A percentile compares a stretch with the other conserved stretches of the same genome.
These are phyloP conservation scores for Suillus subluteus DNA, from an alignment of 768 basidiomycete species.

Conservation along the genomic window DNA sequence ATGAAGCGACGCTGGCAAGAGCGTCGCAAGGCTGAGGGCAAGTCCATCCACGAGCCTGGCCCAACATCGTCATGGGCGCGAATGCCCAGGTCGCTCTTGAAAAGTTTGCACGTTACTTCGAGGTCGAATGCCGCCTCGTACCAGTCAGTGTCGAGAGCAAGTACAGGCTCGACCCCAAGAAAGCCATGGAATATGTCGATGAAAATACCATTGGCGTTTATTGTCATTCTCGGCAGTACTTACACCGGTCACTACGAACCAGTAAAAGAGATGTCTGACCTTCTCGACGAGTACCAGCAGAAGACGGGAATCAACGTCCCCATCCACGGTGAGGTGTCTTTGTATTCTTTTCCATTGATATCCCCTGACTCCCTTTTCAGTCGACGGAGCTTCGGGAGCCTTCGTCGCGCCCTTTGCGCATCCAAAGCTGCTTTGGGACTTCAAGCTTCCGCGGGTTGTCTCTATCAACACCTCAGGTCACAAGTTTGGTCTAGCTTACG, in stretches of 20 bases:
- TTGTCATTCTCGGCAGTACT: slow-evolving; percentile 60
- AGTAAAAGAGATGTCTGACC: slow-evolving; percentile 82
- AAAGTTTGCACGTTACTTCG: slow-evolving; percentile 71
- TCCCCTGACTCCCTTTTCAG: slow-evolving; percentile 24
- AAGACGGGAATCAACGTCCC: slow-evolving; percentile 48
- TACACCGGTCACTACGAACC: slow-evolving; percentile 71
- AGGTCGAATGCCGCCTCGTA: slow-evolving; percentile 66
- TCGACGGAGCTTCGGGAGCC: slow-evolving; percentile 64
- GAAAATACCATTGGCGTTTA: slow-evolving; percentile 77
- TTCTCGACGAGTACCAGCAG: slow-evolving; percentile 61
- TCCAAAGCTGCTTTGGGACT: slow-evolving; percentile 62
- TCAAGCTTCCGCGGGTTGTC: slow-evolving; percentile 60
- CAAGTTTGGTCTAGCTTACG: slow-evolving; percentile 61
- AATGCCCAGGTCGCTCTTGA: slow-evolving; percentile 74
- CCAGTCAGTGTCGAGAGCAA: slow-evolving; percentile 69
- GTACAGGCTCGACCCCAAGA: slow-evolving; percentile 75
- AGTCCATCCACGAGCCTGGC: slow-evolving; percentile 66
- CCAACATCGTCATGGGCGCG: slow-evolving; percentile 67
- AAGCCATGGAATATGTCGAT: slow-evolving; percentile 65
- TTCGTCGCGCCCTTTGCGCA: slow-evolving; percentile 66
- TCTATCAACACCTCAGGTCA: slow-evolving; percentile 65
- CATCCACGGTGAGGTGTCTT: slow-evolving; percentile 37
- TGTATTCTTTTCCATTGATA: slow-evolving; percentile 32
- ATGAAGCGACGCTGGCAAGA: slow-evolving; percentile 76
- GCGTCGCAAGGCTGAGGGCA: slow-evolving; percentile 65